These are phyloP conservation scores for Furcasterigmium sp. DNA, from an alignment of 2,329 filamentous ascomycete genomes.

Conservation along the genomic window DNA sequence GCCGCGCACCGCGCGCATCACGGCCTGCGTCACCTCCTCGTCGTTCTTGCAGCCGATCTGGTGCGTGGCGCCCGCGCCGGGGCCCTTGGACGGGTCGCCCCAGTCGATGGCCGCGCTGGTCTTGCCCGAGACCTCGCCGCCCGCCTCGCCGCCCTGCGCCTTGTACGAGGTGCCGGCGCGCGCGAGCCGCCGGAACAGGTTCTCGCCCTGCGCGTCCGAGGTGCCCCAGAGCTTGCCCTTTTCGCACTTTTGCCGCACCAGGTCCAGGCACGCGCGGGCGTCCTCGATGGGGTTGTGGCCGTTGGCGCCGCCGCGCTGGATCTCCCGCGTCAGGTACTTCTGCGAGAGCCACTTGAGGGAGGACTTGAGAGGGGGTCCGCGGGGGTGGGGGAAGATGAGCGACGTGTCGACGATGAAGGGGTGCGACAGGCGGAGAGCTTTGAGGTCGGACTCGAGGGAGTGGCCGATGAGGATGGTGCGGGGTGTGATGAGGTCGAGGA, in stretches of 20 bases:
- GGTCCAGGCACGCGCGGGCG: constrained; percentile 82
- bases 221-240: constrained; percentile 84
- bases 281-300: constrained; percentile 95
- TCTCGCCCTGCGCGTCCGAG: constrained; percentile 73
- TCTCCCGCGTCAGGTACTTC: constrained; percentile 80
- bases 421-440: constrained; percentile 78
- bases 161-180: constrained; percentile 59
- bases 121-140: constrained; percentile 51
- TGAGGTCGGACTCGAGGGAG: constrained; percentile 78
- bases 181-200: constrained; percentile 78
- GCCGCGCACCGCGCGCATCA: constrained; percentile 54
- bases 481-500: constrained; percentile 67
- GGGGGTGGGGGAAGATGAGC: constrained; percentile 83
- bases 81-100: constrained; percentile 66
- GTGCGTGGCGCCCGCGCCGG: constrained; percentile 50
- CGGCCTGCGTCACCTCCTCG: constrained; percentile 48
- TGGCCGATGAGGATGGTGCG: constrained; percentile 74
- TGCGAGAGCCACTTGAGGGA: constrained; percentile 85
- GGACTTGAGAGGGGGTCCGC: constrained; percentile 83
- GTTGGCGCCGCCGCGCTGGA: constrained; percentile 69
- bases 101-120: constrained; percentile 80
- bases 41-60: constrained; percentile 54
- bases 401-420: constrained; percentile 92
- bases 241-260: constrained; percentile 94
- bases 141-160: constrained; percentile 51